Base-by-base conservation (phyloP, 2,329 filamentous ascomycete species). In the Fusarium dimerum region DNA sequence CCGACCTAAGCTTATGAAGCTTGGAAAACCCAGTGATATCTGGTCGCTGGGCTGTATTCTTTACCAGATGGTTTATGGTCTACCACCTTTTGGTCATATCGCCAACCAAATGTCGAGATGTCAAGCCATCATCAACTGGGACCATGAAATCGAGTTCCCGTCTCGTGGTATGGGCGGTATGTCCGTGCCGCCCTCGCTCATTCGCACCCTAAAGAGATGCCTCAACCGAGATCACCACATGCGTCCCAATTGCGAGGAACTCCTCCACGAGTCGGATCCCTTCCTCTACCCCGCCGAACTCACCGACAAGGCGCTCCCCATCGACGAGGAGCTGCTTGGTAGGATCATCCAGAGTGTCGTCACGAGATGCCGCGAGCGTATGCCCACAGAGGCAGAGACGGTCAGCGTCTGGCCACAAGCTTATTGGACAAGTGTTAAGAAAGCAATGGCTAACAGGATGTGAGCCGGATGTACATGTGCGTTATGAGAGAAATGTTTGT, bases 61-160 rank as follows among this genome's bases (percentile, higher is more conserved):
- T 13, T 99, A 96, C 74, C 93, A 97, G 69, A 95, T 99, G 89
- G 90, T 93, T 1, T 99, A 99, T 68, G 94, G 94, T n/a, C 82
- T 88, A n/a, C 89, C 91, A 4, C 94, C 94, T 0, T 99, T 99
- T 67, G 92, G 88, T 13, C 92, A 97, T 68, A 95, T 99, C 62
- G 78, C 84, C 52, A 94, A 93, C 72, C 90, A 87, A 66, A 90
- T 96, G 76, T 85, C 89, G 38, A 86, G 91, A 18, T 94, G 95
- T 69, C 86, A 91, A 71, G 89, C 90, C 54, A 94, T 95, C 67
- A 89, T 92, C 61, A 90, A 93, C 70, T 89, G 85, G 71, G 80
- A 85, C 50, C 85, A 92, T 69, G 70, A 73, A 6, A 90, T 95
- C 65, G 83, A 90, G 50, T 94, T 86, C 64, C 87, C 87, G 0